Evolutionary conservation across 1,284 basidiomycete genomes (phyloP).

Genomic region (Takashimella tepidaria): DNA sequence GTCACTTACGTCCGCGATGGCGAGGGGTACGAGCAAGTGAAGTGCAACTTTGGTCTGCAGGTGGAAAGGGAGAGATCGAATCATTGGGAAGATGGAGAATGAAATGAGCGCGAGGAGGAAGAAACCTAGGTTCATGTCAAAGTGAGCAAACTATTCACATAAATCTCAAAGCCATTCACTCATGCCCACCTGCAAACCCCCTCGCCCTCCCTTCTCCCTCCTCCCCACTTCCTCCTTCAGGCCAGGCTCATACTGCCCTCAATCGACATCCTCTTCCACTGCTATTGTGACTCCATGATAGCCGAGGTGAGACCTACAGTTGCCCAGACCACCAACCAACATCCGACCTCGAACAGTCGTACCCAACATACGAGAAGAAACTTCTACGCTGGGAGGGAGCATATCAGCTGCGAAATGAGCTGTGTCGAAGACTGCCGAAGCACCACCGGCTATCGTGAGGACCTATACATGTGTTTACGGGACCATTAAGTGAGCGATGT

Average conservation of each 20-base stretch:
- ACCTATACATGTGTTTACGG: slow-evolving; percentile 15
- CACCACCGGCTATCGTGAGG: slow-evolving; percentile 41
- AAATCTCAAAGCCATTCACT: background rate
- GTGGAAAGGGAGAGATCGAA: slow-evolving; percentile 15
- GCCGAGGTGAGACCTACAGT: too few species aligned
- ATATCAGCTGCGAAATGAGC: slow-evolving; percentile 36
- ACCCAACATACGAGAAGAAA: slow-evolving; percentile 11
- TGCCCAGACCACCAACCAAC: slow-evolving; percentile 44
- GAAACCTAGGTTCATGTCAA: slow-evolving; percentile 35
- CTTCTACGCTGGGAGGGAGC: slow-evolving; percentile 24
- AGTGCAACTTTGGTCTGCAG: slow-evolving; percentile 36
- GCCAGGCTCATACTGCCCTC: too few species aligned
- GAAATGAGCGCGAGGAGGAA: slow-evolving; percentile 46
- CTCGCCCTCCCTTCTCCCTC: background rate
- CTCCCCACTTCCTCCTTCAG: background rate
- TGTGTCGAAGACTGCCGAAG: slow-evolving; percentile 42
- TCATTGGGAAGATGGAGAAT: slow-evolving; percentile 36
- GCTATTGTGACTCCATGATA: too few species aligned
- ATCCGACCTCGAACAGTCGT: slow-evolving; percentile 35
- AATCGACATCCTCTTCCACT: too few species aligned
- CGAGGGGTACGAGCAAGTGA: slow-evolving; percentile 40
- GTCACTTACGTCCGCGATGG: slow-evolving; percentile 42
- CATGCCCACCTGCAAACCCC: background rate
- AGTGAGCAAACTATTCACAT: background rate
- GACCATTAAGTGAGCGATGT: too few species aligned